phyloP scores from a whole-genome alignment of 75 land plant species.

The Cryptomeria japonica region DNA sequence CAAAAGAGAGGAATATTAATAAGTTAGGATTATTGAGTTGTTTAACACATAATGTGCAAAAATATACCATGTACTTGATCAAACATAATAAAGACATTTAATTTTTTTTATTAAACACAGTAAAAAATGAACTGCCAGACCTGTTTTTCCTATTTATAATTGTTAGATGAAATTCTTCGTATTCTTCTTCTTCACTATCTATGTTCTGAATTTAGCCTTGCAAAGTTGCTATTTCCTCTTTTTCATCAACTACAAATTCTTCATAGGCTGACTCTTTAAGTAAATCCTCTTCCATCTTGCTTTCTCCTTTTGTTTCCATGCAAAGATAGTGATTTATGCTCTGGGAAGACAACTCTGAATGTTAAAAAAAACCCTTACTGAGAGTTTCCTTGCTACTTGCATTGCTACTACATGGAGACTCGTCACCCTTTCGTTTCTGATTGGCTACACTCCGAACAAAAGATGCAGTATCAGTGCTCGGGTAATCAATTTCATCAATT shows the following conservation, averaged over 20 bases:
- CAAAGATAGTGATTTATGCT: slow-evolving; percentile 22
- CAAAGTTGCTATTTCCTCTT: slow-evolving; percentile 33
- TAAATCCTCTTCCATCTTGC: slow-evolving; percentile 7
- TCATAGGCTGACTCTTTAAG: background rate
- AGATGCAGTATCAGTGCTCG: slow-evolving; percentile 17
- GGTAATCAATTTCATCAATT: slow-evolving; percentile 20
- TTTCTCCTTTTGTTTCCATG: slow-evolving; percentile 21
- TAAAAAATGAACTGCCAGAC: too few relatives aligned
- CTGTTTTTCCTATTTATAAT: slow-evolving; percentile 88
- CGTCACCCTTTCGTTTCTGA: slow-evolving; percentile 48
- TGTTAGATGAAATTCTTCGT: slow-evolving; percentile 74
- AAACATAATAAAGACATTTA: too few relatives aligned
- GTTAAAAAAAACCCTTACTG: slow-evolving; percentile 11
- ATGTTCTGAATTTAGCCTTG: slow-evolving; percentile 24
- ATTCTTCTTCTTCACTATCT: slow-evolving; percentile 47
- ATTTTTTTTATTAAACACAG: too few relatives aligned
- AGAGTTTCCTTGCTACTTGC: slow-evolving; percentile 19
- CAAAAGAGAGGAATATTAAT: too few relatives aligned
- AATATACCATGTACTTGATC: too few relatives aligned
- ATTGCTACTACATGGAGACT: slow-evolving; percentile 31
- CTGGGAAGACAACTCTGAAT: slow-evolving; percentile 18
- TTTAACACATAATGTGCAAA: too few relatives aligned
- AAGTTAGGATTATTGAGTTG: too few relatives aligned
- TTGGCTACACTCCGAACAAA: slow-evolving; percentile 37
- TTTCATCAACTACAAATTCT: slow-evolving; percentile 12